phyloP scores from a whole-genome alignment of 176 grass and related monocot genomes.

The Eragrostis nindensis region DNA sequence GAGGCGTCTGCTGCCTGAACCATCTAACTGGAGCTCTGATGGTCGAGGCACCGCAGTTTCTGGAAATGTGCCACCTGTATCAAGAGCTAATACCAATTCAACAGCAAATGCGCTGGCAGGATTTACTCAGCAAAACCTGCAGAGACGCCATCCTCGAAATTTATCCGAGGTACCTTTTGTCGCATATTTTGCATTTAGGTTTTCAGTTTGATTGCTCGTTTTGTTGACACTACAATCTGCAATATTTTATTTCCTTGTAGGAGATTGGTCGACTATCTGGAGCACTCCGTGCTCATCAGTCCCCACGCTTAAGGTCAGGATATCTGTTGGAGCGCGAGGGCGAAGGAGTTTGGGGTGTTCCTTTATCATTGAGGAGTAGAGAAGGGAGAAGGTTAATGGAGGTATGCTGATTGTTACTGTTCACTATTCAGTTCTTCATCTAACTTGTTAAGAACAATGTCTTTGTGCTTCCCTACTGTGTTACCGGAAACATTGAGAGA shows the following conservation, averaged over 20 bases:
- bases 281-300: slow-evolving; percentile 51
- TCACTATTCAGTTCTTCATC: background rate
- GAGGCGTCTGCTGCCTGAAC: slow-evolving; percentile 53
- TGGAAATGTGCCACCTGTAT: slow-evolving; percentile 49
- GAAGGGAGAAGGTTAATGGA: slow-evolving; percentile 73
- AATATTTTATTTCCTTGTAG: slow-evolving; percentile 24
- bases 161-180: slow-evolving; percentile 38
- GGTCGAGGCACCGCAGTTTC: slow-evolving; percentile 40
- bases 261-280: slow-evolving; percentile 60
- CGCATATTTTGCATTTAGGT: background rate
- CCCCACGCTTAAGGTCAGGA: slow-evolving; percentile 52
- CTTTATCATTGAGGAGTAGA: slow-evolving; percentile 56
- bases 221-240: slow-evolving; percentile 9
- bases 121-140: slow-evolving; percentile 47
- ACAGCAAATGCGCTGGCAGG: slow-evolving; percentile 46
- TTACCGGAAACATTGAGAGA: background rate
- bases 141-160: slow-evolving; percentile 49
- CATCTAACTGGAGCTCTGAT: slow-evolving; percentile 52
- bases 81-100: slow-evolving; percentile 48
- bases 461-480: background rate
- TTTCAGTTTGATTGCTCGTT: slow-evolving; percentile 5
- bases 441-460: background rate
- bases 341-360: slow-evolving; percentile 64
- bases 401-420: slow-evolving; percentile 33
- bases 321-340: slow-evolving; percentile 59